Evolutionary conservation across 306 rosid genomes (phyloP).

Genomic region (Pueraria montana): DNA sequence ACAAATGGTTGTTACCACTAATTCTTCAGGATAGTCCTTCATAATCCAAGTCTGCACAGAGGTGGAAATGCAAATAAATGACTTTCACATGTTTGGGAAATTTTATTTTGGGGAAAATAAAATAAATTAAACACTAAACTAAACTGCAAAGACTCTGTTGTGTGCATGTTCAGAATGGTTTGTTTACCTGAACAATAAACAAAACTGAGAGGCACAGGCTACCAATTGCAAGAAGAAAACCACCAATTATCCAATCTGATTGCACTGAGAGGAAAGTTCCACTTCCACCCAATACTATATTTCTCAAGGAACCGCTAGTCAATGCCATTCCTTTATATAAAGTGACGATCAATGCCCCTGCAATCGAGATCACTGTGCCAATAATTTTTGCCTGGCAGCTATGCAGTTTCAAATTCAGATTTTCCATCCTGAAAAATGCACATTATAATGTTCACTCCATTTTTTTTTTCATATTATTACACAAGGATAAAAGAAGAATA

Average conservation of each 20-base stretch:
- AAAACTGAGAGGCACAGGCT: constrained; percentile 49
- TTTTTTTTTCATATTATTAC: no score
- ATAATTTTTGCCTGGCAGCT: constrained; percentile 52
- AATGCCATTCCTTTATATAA: constrained; percentile 52
- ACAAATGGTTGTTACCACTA: constrained; percentile 46
- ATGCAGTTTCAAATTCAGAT: constrained; percentile 40
- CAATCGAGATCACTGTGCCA: constrained; percentile 52
- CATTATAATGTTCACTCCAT: no score
- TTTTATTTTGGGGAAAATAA: not conserved
- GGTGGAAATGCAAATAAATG: not conserved
- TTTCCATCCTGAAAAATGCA: constrained; percentile 52
- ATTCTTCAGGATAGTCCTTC: constrained; percentile 55
- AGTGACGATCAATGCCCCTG: constrained; percentile 54
- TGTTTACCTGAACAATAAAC: constrained; percentile 52
- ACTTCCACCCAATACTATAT: not conserved
- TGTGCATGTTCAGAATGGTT: not conserved
- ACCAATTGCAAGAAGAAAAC: constrained; percentile 50
- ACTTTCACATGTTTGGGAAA: not conserved
- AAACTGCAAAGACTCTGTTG: not conserved
- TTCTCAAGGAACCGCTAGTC: not conserved
- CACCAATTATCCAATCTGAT: constrained; percentile 59
- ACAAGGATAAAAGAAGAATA: no score
- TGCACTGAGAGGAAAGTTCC: constrained; percentile 13
- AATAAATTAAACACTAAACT: not conserved
- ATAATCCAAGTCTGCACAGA: constrained; percentile 51